These are phyloP conservation scores for Dovyalis caffra DNA, from an alignment of 345 rosid species.

Conservation along the genomic window DNA sequence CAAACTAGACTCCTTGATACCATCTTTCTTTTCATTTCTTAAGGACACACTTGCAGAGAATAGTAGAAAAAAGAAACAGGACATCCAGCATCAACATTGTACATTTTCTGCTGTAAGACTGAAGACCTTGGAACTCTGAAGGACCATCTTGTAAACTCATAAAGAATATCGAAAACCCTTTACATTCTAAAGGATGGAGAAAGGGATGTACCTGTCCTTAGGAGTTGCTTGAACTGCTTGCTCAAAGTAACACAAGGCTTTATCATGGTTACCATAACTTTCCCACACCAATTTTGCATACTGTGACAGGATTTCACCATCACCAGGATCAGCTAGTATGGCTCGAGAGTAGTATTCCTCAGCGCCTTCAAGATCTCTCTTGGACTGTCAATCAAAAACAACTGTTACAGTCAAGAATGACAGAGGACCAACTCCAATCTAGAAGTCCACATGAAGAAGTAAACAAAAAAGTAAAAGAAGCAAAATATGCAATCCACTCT, in stretches of 20 bases:
- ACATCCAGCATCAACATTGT: not conserved
- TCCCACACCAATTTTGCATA: conserved; percentile 76
- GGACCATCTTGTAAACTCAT: not conserved
- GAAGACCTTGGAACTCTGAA: not conserved
- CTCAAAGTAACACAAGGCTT: conserved; percentile 61
- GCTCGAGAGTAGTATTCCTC: conserved; percentile 49
- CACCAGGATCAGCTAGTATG: conserved; percentile 41
- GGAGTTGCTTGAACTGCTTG: conserved; percentile 62
- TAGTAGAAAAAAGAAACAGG: not conserved
- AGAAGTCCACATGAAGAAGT: not conserved
- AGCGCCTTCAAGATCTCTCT: conserved; percentile 42
- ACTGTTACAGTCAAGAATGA: conserved; percentile 1
- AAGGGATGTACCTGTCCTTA: conserved; percentile 49
- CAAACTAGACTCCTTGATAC: not conserved
- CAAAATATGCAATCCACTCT: not conserved
- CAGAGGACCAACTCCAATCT: not conserved
- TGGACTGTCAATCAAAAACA: conserved; percentile 33
- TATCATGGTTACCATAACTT: conserved; percentile 47
- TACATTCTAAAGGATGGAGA: not conserved
- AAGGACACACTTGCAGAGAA: not conserved
- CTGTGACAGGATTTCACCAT: conserved; percentile 59
- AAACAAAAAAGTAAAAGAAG: not conserved
- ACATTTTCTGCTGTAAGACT: not conserved
- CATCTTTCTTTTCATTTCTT: not conserved
- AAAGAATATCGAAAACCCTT: not conserved